Conservation (phyloP, 257 asterid species). For the Fraxinus cuspidata region DNA sequence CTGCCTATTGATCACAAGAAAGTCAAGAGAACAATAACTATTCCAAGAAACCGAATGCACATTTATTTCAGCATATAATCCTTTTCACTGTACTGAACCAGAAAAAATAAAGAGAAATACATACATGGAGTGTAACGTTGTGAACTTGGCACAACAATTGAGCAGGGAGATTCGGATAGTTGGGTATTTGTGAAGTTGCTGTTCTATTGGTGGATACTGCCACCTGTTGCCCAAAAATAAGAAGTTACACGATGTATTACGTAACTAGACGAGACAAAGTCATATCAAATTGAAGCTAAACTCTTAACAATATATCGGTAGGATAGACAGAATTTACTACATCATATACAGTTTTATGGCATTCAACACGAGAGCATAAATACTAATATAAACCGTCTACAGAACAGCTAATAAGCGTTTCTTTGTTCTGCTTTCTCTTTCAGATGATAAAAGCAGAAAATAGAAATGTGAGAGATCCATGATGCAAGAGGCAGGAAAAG, state of each 20-base stretch:
- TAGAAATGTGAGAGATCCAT: not conserved
- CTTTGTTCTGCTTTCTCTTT: not conserved
- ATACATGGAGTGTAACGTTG: constrained; percentile 78
- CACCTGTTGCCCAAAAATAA: constrained; percentile 48
- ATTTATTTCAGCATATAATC: not conserved
- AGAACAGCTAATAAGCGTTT: not conserved
- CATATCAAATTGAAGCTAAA: not conserved
- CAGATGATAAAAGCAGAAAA: not conserved
- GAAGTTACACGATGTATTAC: not conserved
- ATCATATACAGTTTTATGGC: not conserved
- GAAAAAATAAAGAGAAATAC: constrained; percentile 12
- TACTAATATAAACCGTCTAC: not conserved
- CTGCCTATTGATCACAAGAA: constrained; percentile 58
- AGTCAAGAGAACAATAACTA: constrained; percentile 2
- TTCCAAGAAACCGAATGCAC: not conserved
- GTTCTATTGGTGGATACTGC: constrained; percentile 87
- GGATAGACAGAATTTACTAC: not conserved
- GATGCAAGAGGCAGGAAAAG: not conserved
- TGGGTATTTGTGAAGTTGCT: constrained; percentile 81
- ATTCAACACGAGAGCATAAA: not conserved
- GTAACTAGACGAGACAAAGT: not conserved
- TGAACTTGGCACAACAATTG: constrained; percentile 94
- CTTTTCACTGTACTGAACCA: not conserved
- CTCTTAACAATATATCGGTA: not conserved
- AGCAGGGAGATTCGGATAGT: constrained; percentile 83